Evolutionary conservation across 176 grass and related monocot genomes (phyloP), one percentile per base, ranked within the genome.

Genomic region (Musa troglodytarum): DNA sequence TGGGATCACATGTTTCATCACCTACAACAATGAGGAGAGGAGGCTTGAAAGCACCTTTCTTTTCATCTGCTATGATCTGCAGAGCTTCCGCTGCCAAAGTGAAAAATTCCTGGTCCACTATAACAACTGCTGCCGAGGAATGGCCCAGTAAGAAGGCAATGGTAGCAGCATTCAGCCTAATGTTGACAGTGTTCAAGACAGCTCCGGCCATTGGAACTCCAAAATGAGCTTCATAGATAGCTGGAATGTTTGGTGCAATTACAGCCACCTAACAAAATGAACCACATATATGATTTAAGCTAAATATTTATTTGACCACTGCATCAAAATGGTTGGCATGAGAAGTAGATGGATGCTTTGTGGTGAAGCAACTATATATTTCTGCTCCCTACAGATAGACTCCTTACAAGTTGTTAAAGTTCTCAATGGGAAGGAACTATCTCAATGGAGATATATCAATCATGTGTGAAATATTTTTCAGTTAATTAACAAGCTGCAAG

Each of bases 101-200:
- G 69, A 89, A 94, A 69, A 91, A 94, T 73, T 99, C 90, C 67
- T 93, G 90, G 80, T 99, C 95, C 26, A 91, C 90, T 85, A 99
- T 91, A 10, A 94, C 78, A 62, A 99, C 88, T 72, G 85, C 34
- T 54, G 90, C 86, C 1, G 81, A 72, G 3, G 88, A 99, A 76
- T 94, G 95, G 2, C 93, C 90, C 20, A 94, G 85, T 49, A 99
- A 84, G 65, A 99, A 91, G 4, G 90, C 90, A 29, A 92, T 83
- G 4, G 88, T 87, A 43, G 83, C 43, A 2, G 95, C 90, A 71
- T 99, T 94, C 57, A 94, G 81, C 53, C 95, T 78, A 52, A 86
- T 81, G 75, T 99, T 99, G 28, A 94, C 77, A 0, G 86, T 86
- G 78, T 94, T 94, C 72, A 94, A 80, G 54, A 94, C 90, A 34